phyloP scores from a whole-genome alignment of 2,329 filamentous ascomycete genomes.

The Anisogramma anomala region DNA sequence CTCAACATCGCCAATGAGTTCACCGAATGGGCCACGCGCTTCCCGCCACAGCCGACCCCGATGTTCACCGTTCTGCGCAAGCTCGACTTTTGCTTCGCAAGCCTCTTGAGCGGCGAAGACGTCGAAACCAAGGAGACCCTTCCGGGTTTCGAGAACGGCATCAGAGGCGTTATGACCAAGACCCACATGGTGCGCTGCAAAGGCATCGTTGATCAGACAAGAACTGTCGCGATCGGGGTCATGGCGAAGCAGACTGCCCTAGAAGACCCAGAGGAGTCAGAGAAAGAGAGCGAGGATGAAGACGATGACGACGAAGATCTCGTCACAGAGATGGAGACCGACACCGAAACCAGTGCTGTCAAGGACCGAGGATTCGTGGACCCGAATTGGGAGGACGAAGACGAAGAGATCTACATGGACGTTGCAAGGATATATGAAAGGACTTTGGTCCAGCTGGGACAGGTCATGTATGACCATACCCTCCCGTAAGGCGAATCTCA shows the following conservation, averaged over 20 bases:
- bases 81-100: conserved; percentile 73
- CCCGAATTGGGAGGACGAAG: conserved; percentile 26
- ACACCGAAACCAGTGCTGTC: conserved; percentile 21
- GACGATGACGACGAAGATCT: conserved; percentile 16
- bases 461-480: conserved; percentile 41
- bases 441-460: conserved; percentile 64
- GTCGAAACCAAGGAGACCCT: conserved; percentile 52
- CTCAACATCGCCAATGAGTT: conserved; percentile 66
- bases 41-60: conserved; percentile 53
- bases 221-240: conserved; percentile 57
- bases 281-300: conserved; percentile 24
- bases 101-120: conserved; percentile 57
- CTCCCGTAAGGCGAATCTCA: background rate
- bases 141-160: conserved; percentile 56
- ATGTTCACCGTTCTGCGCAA: conserved; percentile 65
- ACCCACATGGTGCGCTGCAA: conserved; percentile 84
- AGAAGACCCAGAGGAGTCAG: conserved; percentile 33
- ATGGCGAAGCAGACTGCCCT: conserved; percentile 44
- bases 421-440: conserved; percentile 68
- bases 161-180: conserved; percentile 53
- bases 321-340: conserved; percentile 17
- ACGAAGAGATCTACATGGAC: conserved; percentile 48
- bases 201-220: conserved; percentile 65
- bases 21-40: conserved; percentile 59
- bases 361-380: conserved; percentile 12